Evolutionary conservation across 495 filamentous ascomycete species (phyloP), one percentile per base, ranked within the genome.

Genomic region (Viridothelium virens): DNA sequence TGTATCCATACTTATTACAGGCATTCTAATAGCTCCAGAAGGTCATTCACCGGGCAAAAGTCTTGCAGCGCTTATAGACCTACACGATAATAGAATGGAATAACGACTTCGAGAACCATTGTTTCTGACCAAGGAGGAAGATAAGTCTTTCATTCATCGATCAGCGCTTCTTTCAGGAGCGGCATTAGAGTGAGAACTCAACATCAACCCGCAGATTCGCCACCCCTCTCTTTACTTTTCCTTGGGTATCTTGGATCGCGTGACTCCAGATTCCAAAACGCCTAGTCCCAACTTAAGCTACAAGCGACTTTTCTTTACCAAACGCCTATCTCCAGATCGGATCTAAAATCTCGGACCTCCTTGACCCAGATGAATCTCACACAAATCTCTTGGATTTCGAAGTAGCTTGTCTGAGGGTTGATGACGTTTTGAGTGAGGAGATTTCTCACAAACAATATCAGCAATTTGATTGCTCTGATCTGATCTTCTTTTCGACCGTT

Each of bases 311-410:
- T 36, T 36, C 10, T 31, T 25, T 59, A 59, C 53, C 53, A 59
- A 59, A 59, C 53, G 4, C 53, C 53, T 59, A 31, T 31, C 14
- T 59, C 53, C 18, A 59, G 31, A 59, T 59, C 53, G 18, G 11
- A 11, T 36, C 68, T 68, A 46, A 74, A 72, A 46, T 75, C 73
- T 44, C 74, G 71, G 4, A 75, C 72, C 59, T 75, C 74, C 41
- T 68, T 73, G 6, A 75, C 65, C 72, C 72, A 75, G 34, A 75
- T 65, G 66, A 71, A 75, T 46, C 75, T 70, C 16, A 78, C 74
- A 10, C 78, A 76, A 59, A 80, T 63, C 69, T 79, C 77, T 66
- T 77, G 72, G 38, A 80, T 74, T 63, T 78, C 76, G 56, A 76
- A 80, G 62, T 70, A 77, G 38, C 78, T 70, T n/a, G 75, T 72